Evolutionary conservation across 2,329 filamentous ascomycete genomes (phyloP).

Genomic region (Thermomyces lanuginosus): DNA sequence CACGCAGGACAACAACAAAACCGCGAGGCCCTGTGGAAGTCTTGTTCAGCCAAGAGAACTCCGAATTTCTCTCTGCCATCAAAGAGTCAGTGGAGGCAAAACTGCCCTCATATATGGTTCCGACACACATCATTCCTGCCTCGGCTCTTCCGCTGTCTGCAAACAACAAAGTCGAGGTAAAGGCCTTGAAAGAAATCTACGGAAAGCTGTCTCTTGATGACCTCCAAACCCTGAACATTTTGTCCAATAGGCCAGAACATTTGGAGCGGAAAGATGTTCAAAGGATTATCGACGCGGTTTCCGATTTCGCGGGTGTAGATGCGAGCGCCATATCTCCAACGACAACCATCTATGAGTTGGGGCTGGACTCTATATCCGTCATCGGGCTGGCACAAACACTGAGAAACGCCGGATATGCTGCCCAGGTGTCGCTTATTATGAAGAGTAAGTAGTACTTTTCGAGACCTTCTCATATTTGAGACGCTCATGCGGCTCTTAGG

Average conservation of each 20-base stretch:
- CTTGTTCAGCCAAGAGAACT: conserved; percentile 25
- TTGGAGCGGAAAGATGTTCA: conserved; percentile 25
- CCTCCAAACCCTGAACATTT: conserved; percentile 40
- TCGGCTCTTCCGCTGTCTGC: conserved; percentile 60
- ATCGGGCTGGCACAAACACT: conserved; percentile 52
- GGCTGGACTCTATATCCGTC: conserved; percentile 74
- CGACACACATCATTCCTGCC: conserved; percentile 62
- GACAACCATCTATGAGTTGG: conserved; percentile 68
- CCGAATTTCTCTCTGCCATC: conserved; percentile 31
- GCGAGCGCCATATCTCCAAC: conserved; percentile 31
- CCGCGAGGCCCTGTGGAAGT: conserved; percentile 10
- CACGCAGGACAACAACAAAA: conserved; percentile 8
- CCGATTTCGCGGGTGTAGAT: conserved; percentile 35
- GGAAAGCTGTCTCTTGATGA: conserved; percentile 41
- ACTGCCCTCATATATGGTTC: conserved; percentile 78
- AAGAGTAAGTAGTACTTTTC: conserved; percentile 30
- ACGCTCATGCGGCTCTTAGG: conserved; percentile 29
- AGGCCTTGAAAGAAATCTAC: conserved; percentile 52
- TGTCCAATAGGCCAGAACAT: conserved; percentile 14
- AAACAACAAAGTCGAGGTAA: conserved; percentile 79
- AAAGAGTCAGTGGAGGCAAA: conserved; percentile 49
- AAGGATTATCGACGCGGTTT: conserved; percentile 39
- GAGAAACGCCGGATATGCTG: conserved; percentile 45
- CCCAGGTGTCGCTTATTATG: conserved; percentile 51
- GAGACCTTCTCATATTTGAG: conserved; percentile 22